phyloP scores from a whole-genome alignment of 768 basidiomycete genomes.

The Hypholoma fasciculare region DNA sequence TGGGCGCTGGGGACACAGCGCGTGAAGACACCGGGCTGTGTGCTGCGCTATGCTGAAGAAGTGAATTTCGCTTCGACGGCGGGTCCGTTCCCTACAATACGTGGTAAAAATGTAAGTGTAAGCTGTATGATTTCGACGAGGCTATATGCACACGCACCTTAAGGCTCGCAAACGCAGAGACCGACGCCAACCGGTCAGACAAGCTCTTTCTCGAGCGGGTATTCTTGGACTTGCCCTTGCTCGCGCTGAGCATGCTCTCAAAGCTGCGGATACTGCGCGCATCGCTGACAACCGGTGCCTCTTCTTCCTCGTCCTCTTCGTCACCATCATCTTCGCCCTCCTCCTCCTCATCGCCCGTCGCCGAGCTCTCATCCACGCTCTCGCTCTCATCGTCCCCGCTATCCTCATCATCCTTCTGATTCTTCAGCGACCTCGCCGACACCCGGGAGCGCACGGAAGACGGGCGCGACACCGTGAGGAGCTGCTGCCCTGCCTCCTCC shows the following conservation, averaged over 20 bases:
- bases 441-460: conserved; percentile 29
- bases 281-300: conserved; percentile 46
- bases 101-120: background rate
- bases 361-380: conserved; percentile 24
- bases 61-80: conserved; percentile 29
- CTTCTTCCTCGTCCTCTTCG: conserved; percentile 35
- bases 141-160: conserved; percentile 7
- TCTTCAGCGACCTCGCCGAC: conserved; percentile 26
- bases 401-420: conserved; percentile 25
- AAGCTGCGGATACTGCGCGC: conserved; percentile 82
- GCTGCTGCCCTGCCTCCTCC: conserved; percentile 46
- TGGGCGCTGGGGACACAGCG: conserved; percentile 25
- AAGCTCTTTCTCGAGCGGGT: conserved; percentile 60
- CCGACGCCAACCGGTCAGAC: conserved; percentile 78
- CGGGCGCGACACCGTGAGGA: conserved; percentile 46
- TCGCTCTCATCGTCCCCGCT: conserved; percentile 39
- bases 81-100: background rate
- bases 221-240: conserved; percentile 24
- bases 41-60: conserved; percentile 25
- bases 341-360: conserved; percentile 13
- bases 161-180: conserved; percentile 58
- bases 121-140: too few species aligned
- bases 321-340: conserved; percentile 45
- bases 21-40: conserved; percentile 19
- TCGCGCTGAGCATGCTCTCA: conserved; percentile 76